These are phyloP conservation scores for Colletotrichum shisoi DNA, from an alignment of 2,329 filamentous ascomycete genomes.

Conservation along the genomic window DNA sequence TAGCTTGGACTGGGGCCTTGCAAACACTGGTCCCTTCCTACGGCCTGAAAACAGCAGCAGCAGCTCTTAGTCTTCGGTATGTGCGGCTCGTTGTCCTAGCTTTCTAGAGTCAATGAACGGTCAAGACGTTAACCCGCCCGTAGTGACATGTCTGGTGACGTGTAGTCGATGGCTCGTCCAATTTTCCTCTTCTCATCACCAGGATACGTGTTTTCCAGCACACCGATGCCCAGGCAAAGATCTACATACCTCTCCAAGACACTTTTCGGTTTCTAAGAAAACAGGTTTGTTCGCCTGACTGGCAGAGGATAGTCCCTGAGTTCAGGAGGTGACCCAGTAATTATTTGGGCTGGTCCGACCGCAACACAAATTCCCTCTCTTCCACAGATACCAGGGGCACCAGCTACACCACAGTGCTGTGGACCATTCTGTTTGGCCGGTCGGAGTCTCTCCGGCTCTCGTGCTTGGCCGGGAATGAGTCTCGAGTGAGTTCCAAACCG, in stretches of 20 bases:
- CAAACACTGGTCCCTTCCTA: not conserved
- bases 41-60: not conserved
- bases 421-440: not conserved
- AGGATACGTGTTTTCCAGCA: no score
- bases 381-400: no score
- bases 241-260: not conserved
- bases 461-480: no score
- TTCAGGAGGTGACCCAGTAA: not conserved
- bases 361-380: not conserved
- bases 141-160: no score
- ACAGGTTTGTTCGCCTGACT: not conserved
- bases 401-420: not conserved
- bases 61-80: not conserved
- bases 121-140: no score
- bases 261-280: not conserved
- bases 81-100: not conserved
- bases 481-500: no score
- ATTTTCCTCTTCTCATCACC: no score
- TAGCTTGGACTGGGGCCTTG: no score
- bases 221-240: no score
- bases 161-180: no score
- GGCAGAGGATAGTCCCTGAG: constrained; percentile 1
- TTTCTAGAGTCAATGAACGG: no score
- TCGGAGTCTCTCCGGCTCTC: not conserved
- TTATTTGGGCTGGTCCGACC: not conserved